Evolutionary conservation across 345 rosid species (phyloP).

Genomic region (Triadica sebifera): DNA sequence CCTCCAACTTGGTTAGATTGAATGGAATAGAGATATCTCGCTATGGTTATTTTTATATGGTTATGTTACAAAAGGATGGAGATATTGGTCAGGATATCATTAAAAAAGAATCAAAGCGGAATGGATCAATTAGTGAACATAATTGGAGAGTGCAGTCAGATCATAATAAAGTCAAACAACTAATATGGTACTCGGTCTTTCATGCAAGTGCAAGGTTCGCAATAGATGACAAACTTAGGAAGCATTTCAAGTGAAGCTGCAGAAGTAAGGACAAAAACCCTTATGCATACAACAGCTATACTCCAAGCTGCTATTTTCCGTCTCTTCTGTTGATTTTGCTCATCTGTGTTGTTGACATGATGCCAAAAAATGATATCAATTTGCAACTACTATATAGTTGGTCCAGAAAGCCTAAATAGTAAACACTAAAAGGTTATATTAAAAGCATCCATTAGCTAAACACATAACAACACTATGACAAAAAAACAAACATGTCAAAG

Average conservation of each 20-base stretch:
- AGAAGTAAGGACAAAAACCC: constrained; percentile 50
- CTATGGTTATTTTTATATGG: no score
- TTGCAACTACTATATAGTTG: no score
- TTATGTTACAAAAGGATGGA: no score
- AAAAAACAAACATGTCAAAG: neutral
- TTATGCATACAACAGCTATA: constrained; percentile 48
- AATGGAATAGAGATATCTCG: no score
- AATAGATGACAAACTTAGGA: constrained; percentile 40
- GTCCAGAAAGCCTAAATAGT: neutral
- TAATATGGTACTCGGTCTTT: neutral
- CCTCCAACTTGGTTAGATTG: neutral
- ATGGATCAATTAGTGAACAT: no score
- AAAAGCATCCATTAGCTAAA: neutral
- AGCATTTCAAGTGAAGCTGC: constrained; percentile 51
- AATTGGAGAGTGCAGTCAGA: no score
- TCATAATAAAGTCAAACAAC: neutral
- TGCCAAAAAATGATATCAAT: constrained; percentile 2
- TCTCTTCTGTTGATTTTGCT: constrained; percentile 38
- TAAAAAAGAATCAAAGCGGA: no score
- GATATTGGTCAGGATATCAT: no score
- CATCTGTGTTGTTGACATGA: constrained; percentile 30
- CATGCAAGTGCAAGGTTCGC: neutral
- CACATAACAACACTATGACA: neutral
- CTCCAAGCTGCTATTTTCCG: constrained; percentile 62
- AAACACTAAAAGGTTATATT: neutral